These are phyloP conservation scores for Saccharum officinarum DNA, from an alignment of 176 grass and related monocot species.

Conservation along the genomic window DNA sequence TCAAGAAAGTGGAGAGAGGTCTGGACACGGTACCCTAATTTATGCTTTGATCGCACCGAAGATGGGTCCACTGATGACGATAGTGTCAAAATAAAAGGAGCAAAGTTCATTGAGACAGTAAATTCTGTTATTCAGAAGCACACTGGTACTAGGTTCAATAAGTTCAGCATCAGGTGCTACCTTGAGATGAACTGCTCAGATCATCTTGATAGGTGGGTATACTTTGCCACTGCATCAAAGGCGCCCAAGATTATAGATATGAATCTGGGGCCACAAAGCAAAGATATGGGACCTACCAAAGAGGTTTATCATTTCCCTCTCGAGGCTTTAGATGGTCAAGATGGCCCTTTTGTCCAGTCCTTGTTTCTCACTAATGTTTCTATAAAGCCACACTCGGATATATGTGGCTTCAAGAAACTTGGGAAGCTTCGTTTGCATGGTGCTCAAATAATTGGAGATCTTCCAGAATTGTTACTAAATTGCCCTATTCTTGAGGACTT, in stretches of 20 bases:
- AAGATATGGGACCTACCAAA: background rate
- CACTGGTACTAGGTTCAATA: conserved; percentile 12
- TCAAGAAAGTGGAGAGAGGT: conserved; percentile 10
- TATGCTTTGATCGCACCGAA: conserved; percentile 17
- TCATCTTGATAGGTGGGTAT: conserved; percentile 17
- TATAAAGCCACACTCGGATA: too few species aligned
- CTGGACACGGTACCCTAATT: background rate
- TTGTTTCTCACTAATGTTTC: background rate
- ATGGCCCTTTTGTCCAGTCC: background rate
- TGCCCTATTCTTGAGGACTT: too few species aligned
- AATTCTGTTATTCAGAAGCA: conserved; percentile 18
- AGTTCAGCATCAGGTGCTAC: conserved; percentile 10
- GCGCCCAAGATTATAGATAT: background rate
- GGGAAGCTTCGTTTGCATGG: too few species aligned
- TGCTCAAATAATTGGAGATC: too few species aligned
- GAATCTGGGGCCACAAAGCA: background rate
- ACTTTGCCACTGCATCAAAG: conserved; percentile 19
- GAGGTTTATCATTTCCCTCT: conserved; percentile 11
- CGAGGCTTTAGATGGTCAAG: conserved; percentile 16
- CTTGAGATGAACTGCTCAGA: background rate
- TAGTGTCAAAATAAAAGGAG: conserved; percentile 25
- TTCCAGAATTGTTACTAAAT: too few species aligned
- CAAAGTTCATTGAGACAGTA: conserved; percentile 12
- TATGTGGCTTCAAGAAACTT: too few species aligned
- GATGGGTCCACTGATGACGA: background rate